Percentiles rank a stretch among this genome's conserved stretches.
Conservation (phyloP, 2,329 filamentous ascomycete species). For the Cytospora leucostoma region DNA sequence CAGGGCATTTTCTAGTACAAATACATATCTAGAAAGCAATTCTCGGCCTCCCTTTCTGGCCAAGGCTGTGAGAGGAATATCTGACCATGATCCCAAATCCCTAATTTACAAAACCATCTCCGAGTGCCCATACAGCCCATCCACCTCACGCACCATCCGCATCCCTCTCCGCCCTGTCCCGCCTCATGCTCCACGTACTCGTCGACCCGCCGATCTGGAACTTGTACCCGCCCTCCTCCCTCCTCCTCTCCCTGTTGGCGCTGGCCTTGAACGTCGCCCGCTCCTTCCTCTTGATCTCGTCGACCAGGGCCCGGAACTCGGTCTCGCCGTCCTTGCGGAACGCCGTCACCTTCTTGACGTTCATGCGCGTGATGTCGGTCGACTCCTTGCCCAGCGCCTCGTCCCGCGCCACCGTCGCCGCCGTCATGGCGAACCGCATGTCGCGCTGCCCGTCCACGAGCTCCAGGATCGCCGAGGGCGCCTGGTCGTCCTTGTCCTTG, state of each 20-base stretch:
- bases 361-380: conserved; percentile 72
- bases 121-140: background rate
- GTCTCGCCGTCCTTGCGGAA: conserved; percentile 68
- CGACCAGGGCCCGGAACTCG: conserved; percentile 67
- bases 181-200: conserved; percentile 30
- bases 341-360: conserved; percentile 80
- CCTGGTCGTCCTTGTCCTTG: conserved; percentile 85
- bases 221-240: conserved; percentile 36
- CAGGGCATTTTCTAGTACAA: background rate
- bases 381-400: conserved; percentile 56
- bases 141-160: background rate
- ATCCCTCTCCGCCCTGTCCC: conserved; percentile 13
- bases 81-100: background rate
- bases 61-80: background rate
- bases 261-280: conserved; percentile 4
- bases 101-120: conserved; percentile 8
- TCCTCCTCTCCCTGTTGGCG: conserved; percentile 12
- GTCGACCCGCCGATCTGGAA: conserved; percentile 32
- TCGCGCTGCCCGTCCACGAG: conserved; percentile 93
- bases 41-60: background rate
- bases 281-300: conserved; percentile 40
- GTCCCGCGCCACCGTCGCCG: conserved; percentile 74
- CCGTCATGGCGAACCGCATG: conserved; percentile 92
- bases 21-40: background rate
- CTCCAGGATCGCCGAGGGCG: conserved; percentile 86